Base-by-base conservation (phyloP, 192 early-diverging fungal genomes). In the Coemansia sp. region DNA sequence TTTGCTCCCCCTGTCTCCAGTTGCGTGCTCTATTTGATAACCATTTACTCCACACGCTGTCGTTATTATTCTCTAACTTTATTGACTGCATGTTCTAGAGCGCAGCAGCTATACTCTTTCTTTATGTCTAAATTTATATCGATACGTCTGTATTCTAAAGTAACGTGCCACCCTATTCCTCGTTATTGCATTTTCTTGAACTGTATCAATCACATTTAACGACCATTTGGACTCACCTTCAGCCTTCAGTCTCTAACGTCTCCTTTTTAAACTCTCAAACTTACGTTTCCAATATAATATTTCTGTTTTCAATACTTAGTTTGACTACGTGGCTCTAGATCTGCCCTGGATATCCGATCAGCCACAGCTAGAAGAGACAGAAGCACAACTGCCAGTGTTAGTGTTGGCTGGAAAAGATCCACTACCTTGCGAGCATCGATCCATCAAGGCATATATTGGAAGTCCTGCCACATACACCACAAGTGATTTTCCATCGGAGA, bases 241-340 rank as follows among this genome's bases (percentile, higher is more conserved):
- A 30, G 7, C 4, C 2, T 43, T 9, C 46, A 1, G 17, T 48
- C 4, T 24, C 46, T 22, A 13, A 48, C 18, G 19, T 17, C 22
- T 48, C 46, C 11, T 19, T 48, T 48, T 48, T 4, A 8, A 4
- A 8, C 17, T 43, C 17, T 43, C 17, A 5, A 2, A 43, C 41
- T 43, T 9, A 30, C 27, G 2, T 7, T 5, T 7, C 7, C 27
- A 5, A 2, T 30, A 30, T 30, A 30, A n/a, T 30, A 30, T 30
- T 30, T 4, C 22, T 19, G 12, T 11, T 24, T 48, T 10, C 2
- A 1, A 48, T 19, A 13, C 11, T 27, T 33, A 55, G 53, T 42
- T 55, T 42, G 53, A 55, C 53, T 55, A 55, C 39, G 22, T 55
- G 19, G 38, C 53, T 14, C 41, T 55, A 12, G 53, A 55, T 15